phyloP scores from a whole-genome alignment of 495 filamentous ascomycete species.

The Penicillium roqueforti region DNA sequence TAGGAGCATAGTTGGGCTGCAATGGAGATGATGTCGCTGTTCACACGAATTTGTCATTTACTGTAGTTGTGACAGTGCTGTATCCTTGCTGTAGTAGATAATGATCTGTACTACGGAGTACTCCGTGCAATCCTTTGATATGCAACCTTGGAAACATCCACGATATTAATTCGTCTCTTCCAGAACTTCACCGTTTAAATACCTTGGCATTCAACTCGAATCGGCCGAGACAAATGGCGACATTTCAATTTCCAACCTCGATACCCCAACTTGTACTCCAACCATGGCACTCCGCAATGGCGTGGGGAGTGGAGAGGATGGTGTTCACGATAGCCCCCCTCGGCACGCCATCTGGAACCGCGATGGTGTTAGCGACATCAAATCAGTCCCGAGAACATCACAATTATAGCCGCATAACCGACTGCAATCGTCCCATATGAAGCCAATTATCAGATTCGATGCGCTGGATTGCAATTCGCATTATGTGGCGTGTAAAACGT shows the following conservation, averaged over 20 bases:
- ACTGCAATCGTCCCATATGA: not conserved
- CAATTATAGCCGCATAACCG: not conserved
- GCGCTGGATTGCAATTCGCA: not conserved
- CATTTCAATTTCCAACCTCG: not conserved
- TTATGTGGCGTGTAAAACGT: conserved; percentile 18
- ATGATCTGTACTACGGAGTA: too few relatives aligned
- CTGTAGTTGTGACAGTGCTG: too few relatives aligned
- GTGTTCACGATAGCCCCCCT: conserved; percentile 14
- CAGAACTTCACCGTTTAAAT: not conserved
- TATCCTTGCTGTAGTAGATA: too few relatives aligned
- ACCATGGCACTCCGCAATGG: conserved; percentile 16
- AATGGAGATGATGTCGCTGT: conserved; percentile 32
- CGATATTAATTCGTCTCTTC: too few relatives aligned
- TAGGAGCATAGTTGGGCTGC: conserved; percentile 21
- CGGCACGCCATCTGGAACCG: conserved; percentile 18
- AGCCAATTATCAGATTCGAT: not conserved
- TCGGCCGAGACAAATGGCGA: conserved; percentile 12
- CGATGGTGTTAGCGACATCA: conserved; percentile 21
- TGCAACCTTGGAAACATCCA: too few relatives aligned
- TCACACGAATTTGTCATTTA: too few relatives aligned
- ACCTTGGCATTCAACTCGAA: not conserved
- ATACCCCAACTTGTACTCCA: not conserved
- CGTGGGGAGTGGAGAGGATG: conserved; percentile 25
- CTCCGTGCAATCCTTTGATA: too few relatives aligned
- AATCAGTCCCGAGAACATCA: conserved; percentile 9